Percentiles rank a stretch among this genome's conserved stretches.
Evolutionary conservation across 768 basidiomycete species (phyloP).

Genomic region (Tubosaeta sp.): DNA sequence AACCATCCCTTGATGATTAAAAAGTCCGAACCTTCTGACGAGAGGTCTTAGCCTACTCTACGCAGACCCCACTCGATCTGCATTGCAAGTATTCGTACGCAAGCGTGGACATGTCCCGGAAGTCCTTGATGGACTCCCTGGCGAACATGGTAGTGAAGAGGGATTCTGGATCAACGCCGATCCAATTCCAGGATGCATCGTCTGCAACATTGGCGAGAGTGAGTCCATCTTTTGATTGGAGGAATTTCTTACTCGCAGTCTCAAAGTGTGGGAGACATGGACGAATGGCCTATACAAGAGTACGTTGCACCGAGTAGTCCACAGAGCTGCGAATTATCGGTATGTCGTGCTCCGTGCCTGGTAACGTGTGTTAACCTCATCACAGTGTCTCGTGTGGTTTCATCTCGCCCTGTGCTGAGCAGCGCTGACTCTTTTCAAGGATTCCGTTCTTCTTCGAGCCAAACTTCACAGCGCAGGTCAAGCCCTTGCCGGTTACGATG

Average conservation of each 20-base stretch:
- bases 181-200: constrained; percentile 76
- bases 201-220: constrained; percentile 94
- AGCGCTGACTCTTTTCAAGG: constrained; percentile 34
- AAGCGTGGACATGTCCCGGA: constrained; percentile 33
- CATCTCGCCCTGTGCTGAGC: not conserved
- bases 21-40: constrained; percentile 4
- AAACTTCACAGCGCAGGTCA: constrained; percentile 67
- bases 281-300: constrained; percentile 82
- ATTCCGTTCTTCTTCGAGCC: constrained; percentile 96
- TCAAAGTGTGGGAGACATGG: constrained; percentile 88
- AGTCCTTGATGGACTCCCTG: constrained; percentile 36
- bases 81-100: constrained; percentile 75
- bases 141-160: constrained; percentile 51
- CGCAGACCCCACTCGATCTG: constrained; percentile 74
- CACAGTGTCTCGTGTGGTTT: constrained; percentile 65
- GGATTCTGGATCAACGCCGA: constrained; percentile 82
- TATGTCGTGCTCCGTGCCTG: constrained; percentile 10
- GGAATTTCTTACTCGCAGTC: not conserved
- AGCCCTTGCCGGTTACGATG: constrained; percentile 58
- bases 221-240: constrained; percentile 23
- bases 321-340: constrained; percentile 67
- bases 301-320: constrained; percentile 87
- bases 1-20: constrained; percentile 18
- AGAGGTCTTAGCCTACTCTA: constrained; percentile 67
- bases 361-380: constrained; percentile 6